These are phyloP conservation scores for Aschersonia sp. DNA, from an alignment of 2,329 filamentous ascomycete species.

Conservation along the genomic window DNA sequence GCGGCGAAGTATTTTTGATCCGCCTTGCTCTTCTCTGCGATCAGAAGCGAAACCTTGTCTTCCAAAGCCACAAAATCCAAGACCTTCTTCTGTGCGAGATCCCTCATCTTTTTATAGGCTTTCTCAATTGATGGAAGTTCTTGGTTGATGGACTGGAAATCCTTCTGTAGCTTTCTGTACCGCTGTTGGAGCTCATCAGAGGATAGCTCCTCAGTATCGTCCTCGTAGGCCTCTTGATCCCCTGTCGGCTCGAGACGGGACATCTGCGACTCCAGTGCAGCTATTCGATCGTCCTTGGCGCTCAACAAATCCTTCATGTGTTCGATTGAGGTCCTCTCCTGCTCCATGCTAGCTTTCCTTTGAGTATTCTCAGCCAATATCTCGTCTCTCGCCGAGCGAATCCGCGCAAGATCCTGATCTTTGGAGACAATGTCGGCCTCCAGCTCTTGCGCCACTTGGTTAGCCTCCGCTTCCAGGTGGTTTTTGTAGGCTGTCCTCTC, in stretches of 20 bases:
- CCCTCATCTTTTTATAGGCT: constrained; percentile 81
- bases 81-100: constrained; percentile 74
- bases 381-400: constrained; percentile 75
- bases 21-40: constrained; percentile 85
- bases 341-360: constrained; percentile 64
- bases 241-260: constrained; percentile 46
- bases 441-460: constrained; percentile 56
- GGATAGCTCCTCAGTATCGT: constrained; percentile 41
- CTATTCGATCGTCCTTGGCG: constrained; percentile 68
- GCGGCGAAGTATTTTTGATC: constrained; percentile 97
- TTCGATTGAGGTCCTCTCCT: constrained; percentile 52
- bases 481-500: constrained; percentile 73
- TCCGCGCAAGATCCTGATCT: constrained; percentile 73
- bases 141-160: constrained; percentile 71
- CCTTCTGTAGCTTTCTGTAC: constrained; percentile 59
- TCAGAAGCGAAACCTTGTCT: constrained; percentile 59
- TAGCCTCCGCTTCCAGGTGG: constrained; percentile 69
- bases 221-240: constrained; percentile 29
- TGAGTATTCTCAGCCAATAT: constrained; percentile 67
- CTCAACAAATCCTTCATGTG: constrained; percentile 69
- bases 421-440: constrained; percentile 69
- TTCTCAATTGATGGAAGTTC: constrained; percentile 82
- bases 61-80: constrained; percentile 62
- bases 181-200: constrained; percentile 60
- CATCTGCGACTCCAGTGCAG: constrained; percentile 69